Base-by-base conservation (phyloP, 352 stramenopile species). In the Phytophthora meadii region DNA sequence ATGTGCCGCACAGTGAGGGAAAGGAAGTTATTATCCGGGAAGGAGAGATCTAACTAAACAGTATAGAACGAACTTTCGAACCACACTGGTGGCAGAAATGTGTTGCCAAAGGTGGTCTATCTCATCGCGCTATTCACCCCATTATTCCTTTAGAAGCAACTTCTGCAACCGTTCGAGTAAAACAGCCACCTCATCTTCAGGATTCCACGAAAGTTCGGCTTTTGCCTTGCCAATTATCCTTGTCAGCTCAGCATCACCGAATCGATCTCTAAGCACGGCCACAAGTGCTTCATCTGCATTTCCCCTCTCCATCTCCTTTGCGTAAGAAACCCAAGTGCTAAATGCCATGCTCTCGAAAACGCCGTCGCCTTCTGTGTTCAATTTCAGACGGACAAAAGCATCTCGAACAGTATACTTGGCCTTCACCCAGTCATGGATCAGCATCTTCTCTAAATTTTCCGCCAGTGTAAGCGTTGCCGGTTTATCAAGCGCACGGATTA, bases 331-430 rank as follows among this genome's bases (percentile, higher is more conserved):
- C 44, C 24, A 50, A n/a, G 44, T 50, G 44, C 25, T 4, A 2
- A 50, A 36, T 22, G n/a, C 22, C 4, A 14, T 5, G 24, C 44
- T 50, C n/a, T 22, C 15, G 0, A 50, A 28, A 22, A 36, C 24
- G 5, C 36, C 7, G 6, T 17, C 22, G 3, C 14, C 24, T 50
- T 50, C 19, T 9, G 14, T 5, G 22, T 50, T n/a, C 12, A 50
- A 22, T 22, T 50, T 50, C 25, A 50, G 44, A 34, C 28, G 44
- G 10, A 19, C 30, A 27, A 50, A 50, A n/a, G 25, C 44, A 12
- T 50, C 19, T 2, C 25, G 22, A 27, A 36, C 19, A 36, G 11
- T 50, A n/a, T 50, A 17, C 10, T 28, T n/a, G 25, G 24, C 15
- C 24, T 34, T 50, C 8, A 34, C 19, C 44, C 44, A 50, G 9